Percentiles rank a stretch among this genome's conserved stretches.
Conservation (phyloP, 768 basidiomycete species). For the Serendipita sp. region DNA sequence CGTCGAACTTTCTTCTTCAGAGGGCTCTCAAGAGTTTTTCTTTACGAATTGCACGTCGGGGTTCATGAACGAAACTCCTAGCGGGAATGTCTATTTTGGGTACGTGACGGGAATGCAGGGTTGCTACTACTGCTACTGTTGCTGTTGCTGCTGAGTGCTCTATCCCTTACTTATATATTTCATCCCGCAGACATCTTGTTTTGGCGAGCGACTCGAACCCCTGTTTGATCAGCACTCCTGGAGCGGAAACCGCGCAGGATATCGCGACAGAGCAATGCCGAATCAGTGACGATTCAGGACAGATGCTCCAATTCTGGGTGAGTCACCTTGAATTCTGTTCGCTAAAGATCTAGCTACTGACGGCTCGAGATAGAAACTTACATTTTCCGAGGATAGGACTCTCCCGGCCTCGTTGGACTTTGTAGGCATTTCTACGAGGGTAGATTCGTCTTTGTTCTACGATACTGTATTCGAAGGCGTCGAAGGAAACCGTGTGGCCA, state of each 20-base stretch:
- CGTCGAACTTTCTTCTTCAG: background rate
- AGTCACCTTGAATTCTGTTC: background rate
- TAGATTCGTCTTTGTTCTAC: too few species aligned
- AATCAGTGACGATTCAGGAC: background rate
- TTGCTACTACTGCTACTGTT: background rate
- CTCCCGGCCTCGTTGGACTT: too few species aligned
- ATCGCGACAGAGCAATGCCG: background rate
- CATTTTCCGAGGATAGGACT: too few species aligned
- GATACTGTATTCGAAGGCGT: too few species aligned
- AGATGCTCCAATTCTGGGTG: conserved; percentile 4
- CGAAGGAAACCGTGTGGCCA: too few species aligned
- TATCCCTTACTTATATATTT: background rate
- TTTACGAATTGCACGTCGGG: background rate
- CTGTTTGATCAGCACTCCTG: background rate
- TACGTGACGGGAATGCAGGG: background rate
- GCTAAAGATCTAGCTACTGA: too few species aligned
- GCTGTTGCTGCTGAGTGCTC: background rate
- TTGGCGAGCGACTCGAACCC: background rate
- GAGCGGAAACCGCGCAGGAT: background rate
- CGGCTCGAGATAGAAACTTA: too few species aligned
- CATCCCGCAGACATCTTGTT: background rate
- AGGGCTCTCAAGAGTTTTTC: background rate
- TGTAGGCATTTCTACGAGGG: too few species aligned
- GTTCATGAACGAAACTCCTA: background rate
- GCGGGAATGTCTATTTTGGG: background rate